A percentile compares a stretch with the other conserved stretches of the same genome.
Evolutionary conservation across 2,329 filamentous ascomycete genomes (phyloP).

Genomic region (Trichoderma sp.): DNA sequence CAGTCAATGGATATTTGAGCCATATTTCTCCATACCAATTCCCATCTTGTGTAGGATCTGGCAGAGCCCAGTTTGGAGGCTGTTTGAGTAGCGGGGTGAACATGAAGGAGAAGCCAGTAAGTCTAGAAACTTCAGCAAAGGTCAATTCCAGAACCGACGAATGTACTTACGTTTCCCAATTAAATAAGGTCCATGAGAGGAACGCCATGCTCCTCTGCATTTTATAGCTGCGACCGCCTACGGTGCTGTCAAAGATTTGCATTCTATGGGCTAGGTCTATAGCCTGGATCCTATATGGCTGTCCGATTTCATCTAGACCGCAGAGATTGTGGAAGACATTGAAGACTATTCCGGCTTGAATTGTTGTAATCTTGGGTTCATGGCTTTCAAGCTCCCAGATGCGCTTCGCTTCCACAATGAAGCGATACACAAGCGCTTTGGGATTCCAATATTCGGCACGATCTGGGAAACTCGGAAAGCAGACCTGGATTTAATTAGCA

Average conservation of each 20-base stretch:
- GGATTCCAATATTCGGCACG: slow-evolving; percentile 19
- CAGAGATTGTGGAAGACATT: slow-evolving; percentile 13
- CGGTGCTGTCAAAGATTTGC: background rate
- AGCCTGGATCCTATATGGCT: background rate
- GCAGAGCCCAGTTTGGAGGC: background rate
- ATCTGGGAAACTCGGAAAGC: background rate
- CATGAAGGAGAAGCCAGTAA: background rate
- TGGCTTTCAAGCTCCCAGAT: slow-evolving; percentile 13
- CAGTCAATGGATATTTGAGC: background rate
- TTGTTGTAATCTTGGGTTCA: background rate
- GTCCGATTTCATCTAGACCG: background rate
- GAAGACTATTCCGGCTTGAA: slow-evolving; percentile 12
- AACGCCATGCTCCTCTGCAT: slow-evolving; percentile 4
- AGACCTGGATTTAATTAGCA: background rate
- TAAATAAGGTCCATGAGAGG: slow-evolving; percentile 13
- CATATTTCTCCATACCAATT: slow-evolving; percentile 10
- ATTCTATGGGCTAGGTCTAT: background rate
- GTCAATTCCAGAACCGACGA: background rate
- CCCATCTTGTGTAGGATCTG: background rate
- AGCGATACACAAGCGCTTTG: slow-evolving; percentile 8
- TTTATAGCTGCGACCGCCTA: background rate
- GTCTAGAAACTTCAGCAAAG: background rate
- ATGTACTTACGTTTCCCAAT: slow-evolving; percentile 10
- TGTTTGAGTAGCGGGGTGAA: background rate
- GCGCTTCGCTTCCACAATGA: slow-evolving; percentile 5